A percentile compares a stretch with the other conserved stretches of the same genome.
These are phyloP conservation scores for Lophium mytilinum DNA, from an alignment of 495 filamentous ascomycete species.

Conservation along the genomic window DNA sequence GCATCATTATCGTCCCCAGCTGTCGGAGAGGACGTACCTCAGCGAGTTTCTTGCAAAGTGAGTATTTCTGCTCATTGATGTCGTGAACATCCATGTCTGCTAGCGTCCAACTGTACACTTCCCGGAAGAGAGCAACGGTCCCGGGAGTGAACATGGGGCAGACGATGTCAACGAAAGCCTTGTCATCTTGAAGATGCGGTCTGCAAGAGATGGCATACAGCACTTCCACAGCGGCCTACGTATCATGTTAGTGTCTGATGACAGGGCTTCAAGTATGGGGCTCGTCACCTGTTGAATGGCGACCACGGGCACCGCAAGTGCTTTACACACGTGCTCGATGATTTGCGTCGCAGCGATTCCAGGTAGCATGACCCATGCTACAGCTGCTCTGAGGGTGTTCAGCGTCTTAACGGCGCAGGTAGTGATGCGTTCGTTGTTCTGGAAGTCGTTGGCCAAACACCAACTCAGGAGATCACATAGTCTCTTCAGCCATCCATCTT, in stretches of 20 bases:
- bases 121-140: constrained; percentile 61
- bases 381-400: constrained; percentile 61
- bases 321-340: constrained; percentile 63
- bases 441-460: constrained; percentile 58
- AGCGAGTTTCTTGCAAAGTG: constrained; percentile 84
- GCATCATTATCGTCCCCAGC: constrained; percentile 2
- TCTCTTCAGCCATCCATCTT: constrained; percentile 80
- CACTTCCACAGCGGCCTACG: constrained; percentile 71
- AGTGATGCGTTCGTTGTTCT: constrained; percentile 55
- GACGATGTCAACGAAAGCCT: constrained; percentile 63
- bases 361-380: constrained; percentile 78
- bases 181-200: constrained; percentile 62
- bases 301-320: constrained; percentile 64
- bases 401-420: constrained; percentile 66
- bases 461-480: constrained; percentile 64
- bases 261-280: background rate
- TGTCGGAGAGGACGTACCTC: constrained; percentile 52
- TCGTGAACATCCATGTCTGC: constrained; percentile 59
- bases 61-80: constrained; percentile 84
- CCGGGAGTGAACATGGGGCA: constrained; percentile 67
- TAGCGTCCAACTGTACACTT: constrained; percentile 73
- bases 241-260: constrained; percentile 24
- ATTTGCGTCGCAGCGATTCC: constrained; percentile 62
- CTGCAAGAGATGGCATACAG: constrained; percentile 75
- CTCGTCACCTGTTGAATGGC: constrained; percentile 63